Percentiles rank a stretch among this genome's conserved stretches.
Evolutionary conservation across 2,329 filamentous ascomycete genomes (phyloP).

Genomic region (Diaporthe sp.): DNA sequence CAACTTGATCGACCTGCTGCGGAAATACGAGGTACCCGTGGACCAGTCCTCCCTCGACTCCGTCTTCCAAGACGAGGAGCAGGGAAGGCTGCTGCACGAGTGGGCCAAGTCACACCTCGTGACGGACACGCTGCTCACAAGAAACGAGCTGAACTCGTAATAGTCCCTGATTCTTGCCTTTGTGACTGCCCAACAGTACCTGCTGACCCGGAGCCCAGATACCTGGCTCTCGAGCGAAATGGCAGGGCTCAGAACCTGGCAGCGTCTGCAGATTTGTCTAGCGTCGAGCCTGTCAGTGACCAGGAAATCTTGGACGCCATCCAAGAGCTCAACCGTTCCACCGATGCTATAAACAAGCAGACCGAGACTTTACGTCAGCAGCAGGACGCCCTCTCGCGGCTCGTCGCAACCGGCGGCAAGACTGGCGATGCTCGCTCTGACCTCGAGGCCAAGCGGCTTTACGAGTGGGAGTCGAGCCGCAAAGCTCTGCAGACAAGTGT

Average conservation of each 20-base stretch:
- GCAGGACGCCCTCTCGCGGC: slow-evolving; percentile 70
- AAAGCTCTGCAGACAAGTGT: slow-evolving; percentile 60
- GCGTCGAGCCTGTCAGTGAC: slow-evolving; percentile 67
- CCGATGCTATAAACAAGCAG: slow-evolving; percentile 74
- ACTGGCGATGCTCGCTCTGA: slow-evolving; percentile 51
- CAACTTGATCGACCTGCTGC: slow-evolving; percentile 49
- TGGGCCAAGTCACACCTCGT: slow-evolving; percentile 66
- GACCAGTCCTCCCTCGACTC: slow-evolving; percentile 54
- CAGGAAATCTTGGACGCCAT: slow-evolving; percentile 73
- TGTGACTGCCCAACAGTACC: neutral
- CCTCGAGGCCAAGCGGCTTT: slow-evolving; percentile 53
- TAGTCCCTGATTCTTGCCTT: slow-evolving; percentile 41
- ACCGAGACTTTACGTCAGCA: slow-evolving; percentile 73
- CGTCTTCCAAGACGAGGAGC: slow-evolving; percentile 53
- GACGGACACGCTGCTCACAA: slow-evolving; percentile 66
- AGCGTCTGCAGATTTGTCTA: slow-evolving; percentile 60
- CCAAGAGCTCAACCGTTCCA: slow-evolving; percentile 74
- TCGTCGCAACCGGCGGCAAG: slow-evolving; percentile 61
- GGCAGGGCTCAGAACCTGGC: slow-evolving; percentile 64
- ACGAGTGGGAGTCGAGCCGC: slow-evolving; percentile 57
- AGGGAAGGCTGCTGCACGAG: slow-evolving; percentile 55
- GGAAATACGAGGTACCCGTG: slow-evolving; percentile 50
- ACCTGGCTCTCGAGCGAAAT: slow-evolving; percentile 62
- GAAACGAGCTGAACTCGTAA: slow-evolving; percentile 68
- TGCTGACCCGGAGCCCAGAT: slow-evolving; percentile 54